These are phyloP conservation scores for Cordyceps farinosa DNA, from an alignment of 2,329 filamentous ascomycete species.

Conservation along the genomic window DNA sequence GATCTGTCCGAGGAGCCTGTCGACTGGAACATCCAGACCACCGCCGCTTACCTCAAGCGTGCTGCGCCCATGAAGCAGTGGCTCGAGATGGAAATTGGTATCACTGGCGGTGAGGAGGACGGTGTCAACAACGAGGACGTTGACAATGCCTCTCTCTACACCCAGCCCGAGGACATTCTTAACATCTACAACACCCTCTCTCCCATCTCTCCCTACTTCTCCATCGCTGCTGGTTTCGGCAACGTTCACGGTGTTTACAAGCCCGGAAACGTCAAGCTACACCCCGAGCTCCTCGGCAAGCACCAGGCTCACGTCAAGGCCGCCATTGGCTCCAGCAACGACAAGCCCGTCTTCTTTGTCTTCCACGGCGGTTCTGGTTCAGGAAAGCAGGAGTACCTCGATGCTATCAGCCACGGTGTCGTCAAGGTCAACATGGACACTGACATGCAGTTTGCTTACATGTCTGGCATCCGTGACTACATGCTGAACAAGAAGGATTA, in stretches of 20 bases:
- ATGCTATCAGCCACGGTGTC: conserved; percentile 89
- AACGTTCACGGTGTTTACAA: conserved; percentile 99
- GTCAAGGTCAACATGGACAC: conserved; percentile 99
- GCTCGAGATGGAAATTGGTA: conserved; percentile 89
- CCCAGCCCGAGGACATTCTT: conserved; percentile 94
- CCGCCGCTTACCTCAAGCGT: conserved; percentile 88
- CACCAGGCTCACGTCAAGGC: conserved; percentile 91
- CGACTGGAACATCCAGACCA: conserved; percentile 87
- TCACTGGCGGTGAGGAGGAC: conserved; percentile 96
- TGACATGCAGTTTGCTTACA: conserved; percentile 94
- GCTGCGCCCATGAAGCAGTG: conserved; percentile 97
- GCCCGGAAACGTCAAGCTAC: conserved; percentile 93
- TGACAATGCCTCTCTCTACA: conserved; percentile 96
- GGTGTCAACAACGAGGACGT: conserved; percentile 98
- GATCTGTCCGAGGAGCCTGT: conserved; percentile 91
- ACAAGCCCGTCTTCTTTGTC: conserved; percentile 97
- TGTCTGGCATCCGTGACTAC: conserved; percentile 90
- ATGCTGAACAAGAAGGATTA: conserved; percentile 94
- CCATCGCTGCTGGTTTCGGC: conserved; percentile 95
- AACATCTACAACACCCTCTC: conserved; percentile 83
- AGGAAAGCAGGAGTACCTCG: conserved; percentile 81
- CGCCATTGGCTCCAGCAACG: conserved; percentile 65
- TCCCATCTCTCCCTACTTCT: conserved; percentile 92
- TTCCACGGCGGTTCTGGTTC: conserved; percentile 98
- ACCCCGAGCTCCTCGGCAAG: conserved; percentile 93